Conservation (phyloP, 2,329 filamentous ascomycete species). For the Ophiostoma himal-ulmi region DNA sequence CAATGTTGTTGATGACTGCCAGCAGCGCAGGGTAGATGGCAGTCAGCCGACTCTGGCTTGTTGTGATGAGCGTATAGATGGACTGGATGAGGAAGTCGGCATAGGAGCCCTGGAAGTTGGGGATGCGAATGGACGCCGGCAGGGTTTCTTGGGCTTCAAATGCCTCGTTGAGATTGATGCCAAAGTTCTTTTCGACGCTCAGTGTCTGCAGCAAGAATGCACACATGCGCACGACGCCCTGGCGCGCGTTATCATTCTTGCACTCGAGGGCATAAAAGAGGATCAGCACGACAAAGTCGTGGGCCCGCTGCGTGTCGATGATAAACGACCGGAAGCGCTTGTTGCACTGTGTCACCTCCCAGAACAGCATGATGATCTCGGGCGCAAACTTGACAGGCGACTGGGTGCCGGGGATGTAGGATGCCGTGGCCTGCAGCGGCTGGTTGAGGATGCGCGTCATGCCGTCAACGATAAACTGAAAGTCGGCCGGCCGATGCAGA, state of each 20-base stretch:
- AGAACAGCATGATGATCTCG: conserved; percentile 95
- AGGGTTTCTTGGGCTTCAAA: conserved; percentile 88
- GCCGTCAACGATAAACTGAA: conserved; percentile 93
- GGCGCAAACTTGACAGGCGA: conserved; percentile 78
- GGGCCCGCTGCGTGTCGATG: conserved; percentile 86
- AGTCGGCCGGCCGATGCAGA: conserved; percentile 88
- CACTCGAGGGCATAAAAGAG: conserved; percentile 91
- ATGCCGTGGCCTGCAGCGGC: conserved; percentile 79
- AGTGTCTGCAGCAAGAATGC: conserved; percentile 94
- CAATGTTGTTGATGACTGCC: conserved; percentile 88
- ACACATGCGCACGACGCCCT: conserved; percentile 92
- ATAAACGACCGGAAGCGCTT: conserved; percentile 95
- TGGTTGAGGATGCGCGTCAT: conserved; percentile 91
- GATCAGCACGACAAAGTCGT: conserved; percentile 86
- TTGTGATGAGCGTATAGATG: conserved; percentile 85
- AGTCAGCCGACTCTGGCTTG: conserved; percentile 81
- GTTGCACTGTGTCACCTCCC: conserved; percentile 96
- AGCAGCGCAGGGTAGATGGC: conserved; percentile 88
- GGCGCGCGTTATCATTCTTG: conserved; percentile 76
- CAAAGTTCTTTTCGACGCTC: conserved; percentile 88
- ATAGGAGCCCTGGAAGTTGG: conserved; percentile 82
- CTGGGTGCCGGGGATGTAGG: conserved; percentile 82
- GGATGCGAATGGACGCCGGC: conserved; percentile 72
- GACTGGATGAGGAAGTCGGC: conserved; percentile 94
- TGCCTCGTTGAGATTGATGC: conserved; percentile 77